A percentile compares a stretch with the other conserved stretches of the same genome.
Conservation (phyloP, 2,329 filamentous ascomycete genomes). For the Septoria linicola region DNA sequence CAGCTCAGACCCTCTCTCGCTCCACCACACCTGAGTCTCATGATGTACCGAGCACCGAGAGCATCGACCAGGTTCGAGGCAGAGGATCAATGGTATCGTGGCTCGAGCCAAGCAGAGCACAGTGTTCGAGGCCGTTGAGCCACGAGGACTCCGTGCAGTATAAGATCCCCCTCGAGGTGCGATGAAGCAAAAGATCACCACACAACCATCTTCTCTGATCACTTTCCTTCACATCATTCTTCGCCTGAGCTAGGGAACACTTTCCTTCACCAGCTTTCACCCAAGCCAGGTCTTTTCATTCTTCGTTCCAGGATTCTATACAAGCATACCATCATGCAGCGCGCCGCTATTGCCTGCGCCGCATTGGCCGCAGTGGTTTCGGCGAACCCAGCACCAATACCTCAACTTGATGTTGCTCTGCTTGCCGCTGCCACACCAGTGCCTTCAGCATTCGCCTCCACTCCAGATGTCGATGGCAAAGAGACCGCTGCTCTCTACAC, state of each 20-base stretch:
- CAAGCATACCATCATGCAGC: neutral
- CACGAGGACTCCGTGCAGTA: neutral
- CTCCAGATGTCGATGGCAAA: constrained; percentile 13
- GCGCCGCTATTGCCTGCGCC: constrained; percentile 8
- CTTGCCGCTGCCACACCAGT: constrained; percentile 26
- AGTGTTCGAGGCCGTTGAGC: neutral
- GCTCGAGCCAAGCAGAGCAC: neutral
- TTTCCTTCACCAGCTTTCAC: neutral
- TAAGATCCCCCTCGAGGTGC: neutral
- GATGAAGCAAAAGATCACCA: neutral
- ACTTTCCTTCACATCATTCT: neutral
- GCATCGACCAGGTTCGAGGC: neutral
- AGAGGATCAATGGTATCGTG: neutral
- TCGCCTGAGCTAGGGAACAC: neutral
- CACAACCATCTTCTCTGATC: neutral
- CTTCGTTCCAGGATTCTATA: neutral
- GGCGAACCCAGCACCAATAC: constrained; percentile 20
- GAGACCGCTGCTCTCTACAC: constrained; percentile 26
- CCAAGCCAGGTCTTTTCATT: neutral
- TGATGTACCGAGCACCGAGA: neutral
- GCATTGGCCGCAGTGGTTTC: constrained; percentile 18
- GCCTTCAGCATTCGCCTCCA: constrained; percentile 20
- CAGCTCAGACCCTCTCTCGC: neutral
- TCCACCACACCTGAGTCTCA: neutral
- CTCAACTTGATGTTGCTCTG: constrained; percentile 21